Evolutionary conservation across 2,329 filamentous ascomycete genomes (phyloP).

Genomic region (Grosmannia huntii): DNA sequence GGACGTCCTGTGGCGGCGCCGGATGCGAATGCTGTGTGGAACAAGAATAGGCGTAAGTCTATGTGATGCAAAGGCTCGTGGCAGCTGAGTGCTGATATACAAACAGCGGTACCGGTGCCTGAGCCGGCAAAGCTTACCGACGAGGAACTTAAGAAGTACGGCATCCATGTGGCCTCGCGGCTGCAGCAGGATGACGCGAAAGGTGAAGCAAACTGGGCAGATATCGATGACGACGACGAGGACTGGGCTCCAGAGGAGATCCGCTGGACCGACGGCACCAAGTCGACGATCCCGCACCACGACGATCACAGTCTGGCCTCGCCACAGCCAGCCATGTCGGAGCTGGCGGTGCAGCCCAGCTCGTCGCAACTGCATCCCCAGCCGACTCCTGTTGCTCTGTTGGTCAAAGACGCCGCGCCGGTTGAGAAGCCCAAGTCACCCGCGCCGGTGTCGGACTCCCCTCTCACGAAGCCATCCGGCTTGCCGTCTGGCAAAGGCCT

Average conservation of each 20-base stretch:
- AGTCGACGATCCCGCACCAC: conserved; percentile 57
- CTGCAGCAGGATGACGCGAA: conserved; percentile 57
- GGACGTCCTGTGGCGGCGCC: conserved; percentile 49
- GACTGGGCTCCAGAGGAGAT: conserved; percentile 79
- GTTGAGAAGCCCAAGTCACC: conserved; percentile 34
- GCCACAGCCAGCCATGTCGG: background rate
- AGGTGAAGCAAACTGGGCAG: conserved; percentile 75
- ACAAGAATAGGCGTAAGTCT: conserved; percentile 68
- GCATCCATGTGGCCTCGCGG: conserved; percentile 72
- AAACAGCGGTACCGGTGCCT: conserved; percentile 46
- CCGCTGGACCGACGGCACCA: conserved; percentile 80
- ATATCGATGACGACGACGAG: conserved; percentile 80
- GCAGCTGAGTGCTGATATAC: background rate
- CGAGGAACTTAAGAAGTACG: conserved; percentile 76
- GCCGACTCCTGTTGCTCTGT: background rate
- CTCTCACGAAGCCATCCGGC: conserved; percentile 30
- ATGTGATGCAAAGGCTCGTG: background rate
- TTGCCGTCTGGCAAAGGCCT: conserved; percentile 46
- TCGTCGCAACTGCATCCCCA: background rate
- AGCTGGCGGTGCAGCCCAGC: background rate
- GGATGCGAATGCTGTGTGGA: conserved; percentile 69
- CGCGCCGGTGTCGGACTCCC: conserved; percentile 21
- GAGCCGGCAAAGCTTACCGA: conserved; percentile 76
- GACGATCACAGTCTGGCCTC: conserved; percentile 29
- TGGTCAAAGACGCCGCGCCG: conserved; percentile 16